Percentiles rank a stretch among this genome's conserved stretches.
Conservation (phyloP, 2,329 filamentous ascomycete species). For the Curvularia hawaiiensis region DNA sequence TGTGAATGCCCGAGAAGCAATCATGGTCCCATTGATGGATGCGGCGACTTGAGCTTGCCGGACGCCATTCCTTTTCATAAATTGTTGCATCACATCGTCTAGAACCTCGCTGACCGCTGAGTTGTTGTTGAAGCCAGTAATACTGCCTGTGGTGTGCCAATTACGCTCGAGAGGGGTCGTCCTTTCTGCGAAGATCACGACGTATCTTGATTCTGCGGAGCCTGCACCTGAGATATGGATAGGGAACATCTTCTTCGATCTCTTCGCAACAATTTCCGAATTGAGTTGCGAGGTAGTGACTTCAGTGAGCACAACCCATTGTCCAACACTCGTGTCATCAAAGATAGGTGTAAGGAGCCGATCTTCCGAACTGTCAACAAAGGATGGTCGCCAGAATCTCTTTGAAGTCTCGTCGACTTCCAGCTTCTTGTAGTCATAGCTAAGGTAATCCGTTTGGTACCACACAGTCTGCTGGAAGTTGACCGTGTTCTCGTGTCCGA, state of each 20-base stretch:
- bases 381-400: constrained; percentile 29
- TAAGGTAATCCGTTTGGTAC: constrained; percentile 14
- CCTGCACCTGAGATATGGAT: constrained; percentile 25
- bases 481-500: constrained; percentile 24
- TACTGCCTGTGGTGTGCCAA: constrained; percentile 24
- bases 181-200: constrained; percentile 28
- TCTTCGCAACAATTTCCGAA: constrained; percentile 18
- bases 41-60: constrained; percentile 32
- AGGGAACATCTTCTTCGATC: constrained; percentile 16
- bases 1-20: constrained; percentile 27
- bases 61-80: constrained; percentile 27
- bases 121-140: constrained; percentile 30
- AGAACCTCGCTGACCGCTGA: constrained; percentile 11
- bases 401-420: constrained; percentile 23
- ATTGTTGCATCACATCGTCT: constrained; percentile 22
- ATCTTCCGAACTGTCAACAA: constrained; percentile 23
- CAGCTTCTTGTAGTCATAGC: constrained; percentile 14
- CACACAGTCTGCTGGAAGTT: constrained; percentile 22
- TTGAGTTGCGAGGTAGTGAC: constrained; percentile 21
- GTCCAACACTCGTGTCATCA: constrained; percentile 29
- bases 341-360: constrained; percentile 23
- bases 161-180: constrained; percentile 19
- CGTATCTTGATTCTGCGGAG: constrained; percentile 13
- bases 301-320: constrained; percentile 21
- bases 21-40: constrained; percentile 23